A percentile compares a stretch with the other conserved stretches of the same genome.
Evolutionary conservation across 108 stramenopile species (phyloP).

Genomic region (Cyclotella sp.): DNA sequence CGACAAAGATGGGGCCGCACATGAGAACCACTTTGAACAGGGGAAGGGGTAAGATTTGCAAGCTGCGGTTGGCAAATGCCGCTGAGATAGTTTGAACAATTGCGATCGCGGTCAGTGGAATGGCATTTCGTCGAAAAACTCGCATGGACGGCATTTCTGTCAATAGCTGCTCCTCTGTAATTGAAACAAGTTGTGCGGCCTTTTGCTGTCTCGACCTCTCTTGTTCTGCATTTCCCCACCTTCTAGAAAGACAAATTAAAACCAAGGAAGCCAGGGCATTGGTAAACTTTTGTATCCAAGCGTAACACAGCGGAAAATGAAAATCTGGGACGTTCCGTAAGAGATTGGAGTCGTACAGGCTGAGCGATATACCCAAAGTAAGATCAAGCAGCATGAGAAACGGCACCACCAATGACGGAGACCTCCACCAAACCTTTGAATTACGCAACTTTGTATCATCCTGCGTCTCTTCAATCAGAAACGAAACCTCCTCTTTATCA

Average conservation of each 20-base stretch:
- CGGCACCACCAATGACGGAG: constrained; percentile 17
- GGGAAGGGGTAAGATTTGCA: constrained; percentile 22
- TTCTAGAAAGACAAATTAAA: constrained; percentile 25
- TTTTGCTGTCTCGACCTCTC: background rate
- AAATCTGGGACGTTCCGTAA: constrained; percentile 32
- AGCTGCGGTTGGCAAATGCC: constrained; percentile 25
- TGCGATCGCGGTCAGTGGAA: constrained; percentile 24
- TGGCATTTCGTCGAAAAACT: constrained; percentile 21
- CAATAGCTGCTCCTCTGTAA: background rate
- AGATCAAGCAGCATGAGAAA: constrained; percentile 28
- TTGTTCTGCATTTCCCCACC: constrained; percentile 14
- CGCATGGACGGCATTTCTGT: constrained; percentile 27
- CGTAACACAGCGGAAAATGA: constrained; percentile 38
- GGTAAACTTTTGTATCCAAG: constrained; percentile 30
- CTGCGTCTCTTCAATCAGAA: constrained; percentile 33
- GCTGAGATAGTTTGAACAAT: constrained; percentile 36
- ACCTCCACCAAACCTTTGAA: constrained; percentile 11
- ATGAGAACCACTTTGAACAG: constrained; percentile 41
- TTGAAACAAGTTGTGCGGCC: background rate
- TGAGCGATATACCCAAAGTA: constrained; percentile 24
- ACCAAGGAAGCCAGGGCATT: constrained; percentile 35
- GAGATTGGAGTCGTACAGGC: constrained; percentile 30
- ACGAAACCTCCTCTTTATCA: constrained; percentile 11
- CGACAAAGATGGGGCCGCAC: constrained; percentile 42
- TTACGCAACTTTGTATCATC: background rate